phyloP scores from a whole-genome alignment of 2,329 filamentous ascomycete species.

The Neonectria coccinea region DNA sequence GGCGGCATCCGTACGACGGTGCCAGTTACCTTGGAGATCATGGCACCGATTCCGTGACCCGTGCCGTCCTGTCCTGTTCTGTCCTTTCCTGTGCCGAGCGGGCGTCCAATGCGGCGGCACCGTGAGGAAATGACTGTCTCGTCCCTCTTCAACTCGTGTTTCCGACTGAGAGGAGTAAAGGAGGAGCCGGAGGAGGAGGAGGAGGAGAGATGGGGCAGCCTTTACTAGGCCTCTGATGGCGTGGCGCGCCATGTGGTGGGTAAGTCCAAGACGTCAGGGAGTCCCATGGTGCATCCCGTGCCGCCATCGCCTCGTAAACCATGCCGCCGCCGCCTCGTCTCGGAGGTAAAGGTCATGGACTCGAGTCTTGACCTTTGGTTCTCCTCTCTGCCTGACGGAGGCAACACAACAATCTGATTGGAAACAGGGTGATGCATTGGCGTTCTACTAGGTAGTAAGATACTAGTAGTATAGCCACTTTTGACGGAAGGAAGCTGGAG shows the following conservation, averaged over 20 bases:
- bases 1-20: conserved; percentile 14
- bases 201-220: conserved; percentile 18
- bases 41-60: conserved; percentile 10
- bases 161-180: conserved; percentile 28
- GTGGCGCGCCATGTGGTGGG: conserved; percentile 37
- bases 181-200: conserved; percentile 5
- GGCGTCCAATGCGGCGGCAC: conserved; percentile 11
- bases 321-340: conserved; percentile 42
- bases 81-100: conserved; percentile 6
- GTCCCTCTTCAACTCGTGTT: conserved; percentile 21
- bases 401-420: conserved; percentile 15
- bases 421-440: conserved; percentile 39
- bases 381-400: neutral
- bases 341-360: conserved; percentile 32
- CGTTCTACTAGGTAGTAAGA: neutral
- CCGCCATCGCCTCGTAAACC: conserved; percentile 42
- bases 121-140: conserved; percentile 28
- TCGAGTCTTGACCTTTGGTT: neutral
- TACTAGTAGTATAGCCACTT: conserved; percentile 12
- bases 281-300: conserved; percentile 34
- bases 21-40: conserved; percentile 12
- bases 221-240: conserved; percentile 26
- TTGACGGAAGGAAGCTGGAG: conserved; percentile 12
- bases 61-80: conserved; percentile 2
- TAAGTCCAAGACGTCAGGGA: conserved; percentile 39